Percentiles rank a stretch among this genome's conserved stretches.
phyloP scores from a whole-genome alignment of 345 rosid genomes.

The Brassica cretica region DNA sequence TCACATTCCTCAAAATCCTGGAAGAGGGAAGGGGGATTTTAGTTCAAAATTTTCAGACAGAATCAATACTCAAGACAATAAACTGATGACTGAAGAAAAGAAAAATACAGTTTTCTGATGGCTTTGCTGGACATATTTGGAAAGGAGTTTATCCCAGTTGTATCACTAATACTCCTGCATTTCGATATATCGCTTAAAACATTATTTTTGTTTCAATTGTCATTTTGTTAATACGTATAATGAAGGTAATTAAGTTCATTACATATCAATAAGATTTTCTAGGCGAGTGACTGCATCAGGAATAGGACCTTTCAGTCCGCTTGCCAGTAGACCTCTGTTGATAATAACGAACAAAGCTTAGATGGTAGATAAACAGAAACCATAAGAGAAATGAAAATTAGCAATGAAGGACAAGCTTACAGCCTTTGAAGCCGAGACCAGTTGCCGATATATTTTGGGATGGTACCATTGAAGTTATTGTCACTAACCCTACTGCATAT shows the following conservation, averaged over 20 bases:
- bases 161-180: slow-evolving; percentile 56
- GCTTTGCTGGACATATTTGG: slow-evolving; percentile 42
- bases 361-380: background rate
- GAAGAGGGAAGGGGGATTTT: background rate
- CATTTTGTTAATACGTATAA: background rate
- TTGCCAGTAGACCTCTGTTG: slow-evolving; percentile 44
- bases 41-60: background rate
- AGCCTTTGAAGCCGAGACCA: slow-evolving; percentile 56
- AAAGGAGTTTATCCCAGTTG: slow-evolving; percentile 41
- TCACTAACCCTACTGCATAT: slow-evolving; percentile 54
- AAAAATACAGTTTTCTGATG: slow-evolving; percentile 12
- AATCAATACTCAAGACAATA: background rate
- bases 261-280: slow-evolving; percentile 42
- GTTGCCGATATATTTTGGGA: slow-evolving; percentile 57
- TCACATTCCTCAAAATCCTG: slow-evolving; percentile 38
- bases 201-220: background rate
- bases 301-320: slow-evolving; percentile 54
- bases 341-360: background rate
- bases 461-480: slow-evolving; percentile 65
- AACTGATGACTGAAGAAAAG: background rate
- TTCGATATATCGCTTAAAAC: background rate
- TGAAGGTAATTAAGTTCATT: slow-evolving; percentile 17
- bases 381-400: background rate
- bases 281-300: slow-evolving; percentile 44
- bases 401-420: slow-evolving; percentile 46